These are phyloP conservation scores for Roridomyces roridus DNA, from an alignment of 768 basidiomycete genomes.

Conservation along the genomic window DNA sequence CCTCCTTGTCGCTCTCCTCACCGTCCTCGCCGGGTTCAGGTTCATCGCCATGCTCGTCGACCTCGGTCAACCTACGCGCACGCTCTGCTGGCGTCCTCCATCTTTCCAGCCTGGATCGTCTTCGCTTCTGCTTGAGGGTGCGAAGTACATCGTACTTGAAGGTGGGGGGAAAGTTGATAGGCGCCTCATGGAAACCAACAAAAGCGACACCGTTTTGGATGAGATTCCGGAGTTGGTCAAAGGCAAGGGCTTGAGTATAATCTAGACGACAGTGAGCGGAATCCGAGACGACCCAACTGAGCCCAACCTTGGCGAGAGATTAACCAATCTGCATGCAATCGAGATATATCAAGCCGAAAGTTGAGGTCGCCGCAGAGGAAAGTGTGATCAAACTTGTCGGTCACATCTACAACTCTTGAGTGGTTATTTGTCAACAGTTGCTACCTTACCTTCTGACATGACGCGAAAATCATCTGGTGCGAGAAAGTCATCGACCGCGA, in stretches of 20 bases:
- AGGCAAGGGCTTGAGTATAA: conserved; percentile 84
- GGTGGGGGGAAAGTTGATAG: conserved; percentile 88
- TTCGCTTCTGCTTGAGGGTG: conserved; percentile 57
- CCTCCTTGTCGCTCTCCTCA: conserved; percentile 49
- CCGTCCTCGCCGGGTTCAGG: conserved; percentile 43
- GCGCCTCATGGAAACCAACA: conserved; percentile 78
- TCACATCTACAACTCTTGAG: conserved; percentile 59
- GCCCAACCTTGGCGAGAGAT: conserved; percentile 74
- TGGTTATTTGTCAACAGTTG: not conserved
- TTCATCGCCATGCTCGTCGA: conserved; percentile 44
- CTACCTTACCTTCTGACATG: conserved; percentile 67
- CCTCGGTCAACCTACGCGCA: conserved; percentile 38
- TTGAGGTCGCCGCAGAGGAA: conserved; percentile 94
- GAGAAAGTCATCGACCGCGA: conserved; percentile 82
- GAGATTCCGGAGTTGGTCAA: conserved; percentile 85
- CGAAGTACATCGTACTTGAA: conserved; percentile 90
- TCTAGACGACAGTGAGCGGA: conserved; percentile 51
- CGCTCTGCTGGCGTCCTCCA: conserved; percentile 43
- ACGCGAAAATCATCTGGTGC: conserved; percentile 64
- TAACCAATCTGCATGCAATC: conserved; percentile 94
- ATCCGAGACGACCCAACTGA: not conserved
- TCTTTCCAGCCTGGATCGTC: conserved; percentile 41
- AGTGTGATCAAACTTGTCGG: conserved; percentile 87
- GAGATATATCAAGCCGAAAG: conserved; percentile 87
- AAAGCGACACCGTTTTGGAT: conserved; percentile 77